These are phyloP conservation scores for Penicillium janthinellum DNA, from an alignment of 2,329 filamentous ascomycete genomes.

Conservation along the genomic window DNA sequence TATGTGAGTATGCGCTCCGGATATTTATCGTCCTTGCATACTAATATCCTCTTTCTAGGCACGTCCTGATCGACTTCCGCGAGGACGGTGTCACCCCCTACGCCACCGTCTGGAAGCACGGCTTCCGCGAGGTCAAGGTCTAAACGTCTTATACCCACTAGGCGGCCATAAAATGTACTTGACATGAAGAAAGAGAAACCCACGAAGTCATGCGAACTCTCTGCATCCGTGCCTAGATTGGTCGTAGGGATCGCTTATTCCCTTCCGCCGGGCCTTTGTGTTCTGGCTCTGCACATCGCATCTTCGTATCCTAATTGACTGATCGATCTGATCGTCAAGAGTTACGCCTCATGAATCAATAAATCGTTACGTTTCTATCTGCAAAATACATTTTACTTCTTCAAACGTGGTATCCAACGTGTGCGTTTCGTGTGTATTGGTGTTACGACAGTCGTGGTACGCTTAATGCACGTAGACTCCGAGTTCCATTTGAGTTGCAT, in stretches of 20 bases:
- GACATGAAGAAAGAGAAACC: slow-evolving; percentile 28
- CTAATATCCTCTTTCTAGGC: slow-evolving; percentile 52
- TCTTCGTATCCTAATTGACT: slow-evolving; percentile 34
- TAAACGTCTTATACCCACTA: slow-evolving; percentile 50
- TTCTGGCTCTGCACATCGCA: slow-evolving; percentile 27
- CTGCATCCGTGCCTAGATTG: slow-evolving; percentile 15
- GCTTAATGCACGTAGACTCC: not conserved
- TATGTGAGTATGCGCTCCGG: slow-evolving; percentile 67
- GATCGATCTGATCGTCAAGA: slow-evolving; percentile 31
- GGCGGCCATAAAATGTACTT: slow-evolving; percentile 26
- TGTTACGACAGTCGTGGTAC: not conserved
- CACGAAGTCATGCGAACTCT: slow-evolving; percentile 23
- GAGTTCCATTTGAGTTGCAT: too few relatives aligned
- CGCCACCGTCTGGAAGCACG: slow-evolving; percentile 93
- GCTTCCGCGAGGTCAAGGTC: slow-evolving; percentile 85
- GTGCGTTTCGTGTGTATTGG: too few relatives aligned
- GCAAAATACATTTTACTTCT: not conserved
- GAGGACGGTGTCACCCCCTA: slow-evolving; percentile 92
- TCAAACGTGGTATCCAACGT: not conserved
- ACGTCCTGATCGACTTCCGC: slow-evolving; percentile 94
- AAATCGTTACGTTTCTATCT: slow-evolving; percentile 27
- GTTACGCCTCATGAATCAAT: slow-evolving; percentile 43
- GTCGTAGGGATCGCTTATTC: slow-evolving; percentile 17
- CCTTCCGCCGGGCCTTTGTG: slow-evolving; percentile 18
- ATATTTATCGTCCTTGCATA: not conserved